These are phyloP conservation scores for Rhynchospora tenuis DNA, from an alignment of 176 grass and related monocot genomes.

Conservation along the genomic window DNA sequence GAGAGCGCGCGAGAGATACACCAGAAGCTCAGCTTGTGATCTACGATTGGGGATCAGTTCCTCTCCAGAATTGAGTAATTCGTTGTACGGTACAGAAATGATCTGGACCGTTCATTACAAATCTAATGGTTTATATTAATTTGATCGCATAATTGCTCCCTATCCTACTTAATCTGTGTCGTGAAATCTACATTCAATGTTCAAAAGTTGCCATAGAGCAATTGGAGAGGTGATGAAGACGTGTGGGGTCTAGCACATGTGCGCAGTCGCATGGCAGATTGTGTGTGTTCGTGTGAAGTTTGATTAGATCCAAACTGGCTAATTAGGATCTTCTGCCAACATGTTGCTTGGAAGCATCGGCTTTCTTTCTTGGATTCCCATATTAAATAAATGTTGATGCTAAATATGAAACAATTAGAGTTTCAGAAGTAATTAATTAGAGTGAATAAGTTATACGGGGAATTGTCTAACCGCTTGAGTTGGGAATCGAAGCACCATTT, in stretches of 20 bases:
- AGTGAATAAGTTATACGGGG: neutral
- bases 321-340: constrained; percentile 1
- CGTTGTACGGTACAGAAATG: neutral
- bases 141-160: too few relatives aligned
- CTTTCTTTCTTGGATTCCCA: neutral
- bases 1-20: neutral
- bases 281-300: neutral
- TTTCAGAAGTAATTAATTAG: neutral
- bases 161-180: neutral
- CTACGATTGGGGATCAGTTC: neutral
- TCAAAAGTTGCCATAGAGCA: neutral
- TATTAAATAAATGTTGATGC: neutral
- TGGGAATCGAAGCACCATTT: neutral
- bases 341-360: neutral
- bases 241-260: neutral
- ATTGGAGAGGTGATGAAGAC: neutral
- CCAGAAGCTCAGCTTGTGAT: neutral
- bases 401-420: neutral
- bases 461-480: neutral
- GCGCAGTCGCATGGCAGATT: neutral
- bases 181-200: neutral
- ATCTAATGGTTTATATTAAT: neutral
- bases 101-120: neutral
- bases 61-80: neutral
- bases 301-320: constrained; percentile 9